Percentiles rank a stretch among this genome's conserved stretches.
These are phyloP conservation scores for Stentor coeruleus DNA, from an alignment of 73 alveolate genomes.

Conservation along the genomic window DNA sequence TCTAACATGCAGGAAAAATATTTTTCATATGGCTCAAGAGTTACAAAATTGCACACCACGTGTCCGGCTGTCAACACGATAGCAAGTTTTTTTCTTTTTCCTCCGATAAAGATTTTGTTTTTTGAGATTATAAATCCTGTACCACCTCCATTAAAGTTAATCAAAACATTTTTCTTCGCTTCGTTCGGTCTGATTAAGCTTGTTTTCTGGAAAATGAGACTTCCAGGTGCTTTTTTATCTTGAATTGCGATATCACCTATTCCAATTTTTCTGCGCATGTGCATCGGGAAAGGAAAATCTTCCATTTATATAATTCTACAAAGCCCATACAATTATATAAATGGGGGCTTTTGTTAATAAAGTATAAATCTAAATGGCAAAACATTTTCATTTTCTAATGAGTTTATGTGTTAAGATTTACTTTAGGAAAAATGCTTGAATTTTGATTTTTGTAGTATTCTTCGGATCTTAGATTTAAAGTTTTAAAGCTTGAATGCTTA, in stretches of 20 bases:
- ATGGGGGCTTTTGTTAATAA: too few relatives aligned
- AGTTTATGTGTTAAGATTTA: too few relatives aligned
- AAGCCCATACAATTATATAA: too few relatives aligned
- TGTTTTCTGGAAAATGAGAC: background rate
- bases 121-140: background rate
- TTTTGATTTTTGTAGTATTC: too few relatives aligned
- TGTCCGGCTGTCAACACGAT: background rate
- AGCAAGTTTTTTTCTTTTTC: background rate
- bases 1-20: background rate
- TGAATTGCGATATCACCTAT: background rate
- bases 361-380: too few relatives aligned
- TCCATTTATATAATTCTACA: background rate
- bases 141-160: background rate
- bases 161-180: background rate
- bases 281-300: background rate
- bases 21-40: background rate
- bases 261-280: background rate
- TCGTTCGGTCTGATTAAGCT: background rate
- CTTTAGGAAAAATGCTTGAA: too few relatives aligned
- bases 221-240: background rate
- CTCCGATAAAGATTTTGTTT: background rate
- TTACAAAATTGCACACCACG: background rate
- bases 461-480: too few relatives aligned
- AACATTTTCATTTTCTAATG: too few relatives aligned
- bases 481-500: too few relatives aligned